phyloP scores from a whole-genome alignment of 768 basidiomycete genomes.

The Collybia sp. region DNA sequence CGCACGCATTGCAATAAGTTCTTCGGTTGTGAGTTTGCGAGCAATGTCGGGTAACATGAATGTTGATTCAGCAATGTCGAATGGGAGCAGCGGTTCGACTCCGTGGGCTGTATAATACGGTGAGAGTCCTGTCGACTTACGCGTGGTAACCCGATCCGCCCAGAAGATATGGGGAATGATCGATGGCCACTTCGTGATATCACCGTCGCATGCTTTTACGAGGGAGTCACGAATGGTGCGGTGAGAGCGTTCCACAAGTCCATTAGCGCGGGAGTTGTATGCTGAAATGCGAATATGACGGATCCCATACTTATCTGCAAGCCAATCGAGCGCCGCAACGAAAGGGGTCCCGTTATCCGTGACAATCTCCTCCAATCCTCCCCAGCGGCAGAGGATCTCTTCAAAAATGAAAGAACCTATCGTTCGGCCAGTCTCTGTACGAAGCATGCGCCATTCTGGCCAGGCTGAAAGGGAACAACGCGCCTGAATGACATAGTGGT shows the following conservation, averaged over 20 bases:
- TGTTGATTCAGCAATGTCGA: slow-evolving; percentile 19
- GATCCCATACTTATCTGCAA: slow-evolving; percentile 23
- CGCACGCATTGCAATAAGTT: slow-evolving; percentile 16
- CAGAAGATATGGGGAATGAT: slow-evolving; percentile 21
- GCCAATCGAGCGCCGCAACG: slow-evolving; percentile 14
- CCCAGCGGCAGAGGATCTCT: slow-evolving; percentile 31
- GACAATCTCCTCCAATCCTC: slow-evolving; percentile 25
- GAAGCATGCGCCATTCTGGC: slow-evolving; percentile 15
- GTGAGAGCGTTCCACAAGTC: slow-evolving; percentile 28
- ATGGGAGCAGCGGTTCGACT: slow-evolving; percentile 26
- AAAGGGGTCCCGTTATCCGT: slow-evolving; percentile 29
- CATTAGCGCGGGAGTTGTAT: slow-evolving; percentile 39
- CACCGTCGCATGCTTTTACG: slow-evolving; percentile 22
- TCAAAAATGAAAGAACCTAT: slow-evolving; percentile 21
- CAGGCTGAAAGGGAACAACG: slow-evolving; percentile 16
- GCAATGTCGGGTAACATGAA: slow-evolving; percentile 5
- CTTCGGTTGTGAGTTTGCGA: slow-evolving; percentile 6
- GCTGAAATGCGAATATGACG: slow-evolving; percentile 32
- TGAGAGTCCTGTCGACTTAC: slow-evolving; percentile 23
- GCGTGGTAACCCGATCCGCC: slow-evolving; percentile 25
- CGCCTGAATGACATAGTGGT: slow-evolving; percentile 18
- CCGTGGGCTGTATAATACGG: slow-evolving; percentile 29
- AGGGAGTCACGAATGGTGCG: slow-evolving; percentile 19
- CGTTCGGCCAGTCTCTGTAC: slow-evolving; percentile 12
- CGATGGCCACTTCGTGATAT: slow-evolving; percentile 24